phyloP scores from a whole-genome alignment of 2,329 filamentous ascomycete genomes.

The Nannizzia gypsea region DNA sequence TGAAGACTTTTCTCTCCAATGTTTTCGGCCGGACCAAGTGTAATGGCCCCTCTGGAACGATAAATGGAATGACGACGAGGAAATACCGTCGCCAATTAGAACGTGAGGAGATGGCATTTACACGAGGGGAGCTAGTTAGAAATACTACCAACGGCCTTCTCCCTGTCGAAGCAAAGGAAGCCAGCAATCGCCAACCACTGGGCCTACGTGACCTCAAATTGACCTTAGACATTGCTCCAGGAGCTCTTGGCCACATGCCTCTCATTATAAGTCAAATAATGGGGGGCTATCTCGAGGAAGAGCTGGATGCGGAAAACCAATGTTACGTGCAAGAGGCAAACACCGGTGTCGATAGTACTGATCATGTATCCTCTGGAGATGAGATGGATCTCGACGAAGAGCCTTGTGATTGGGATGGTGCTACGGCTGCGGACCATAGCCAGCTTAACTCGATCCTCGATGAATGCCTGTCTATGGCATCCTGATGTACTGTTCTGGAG shows the following conservation, averaged over 20 bases:
- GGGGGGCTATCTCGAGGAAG: conserved; percentile 61
- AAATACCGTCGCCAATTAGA: conserved; percentile 64
- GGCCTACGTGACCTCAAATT: conserved; percentile 68
- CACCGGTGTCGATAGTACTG: conserved; percentile 17
- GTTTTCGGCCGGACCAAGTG: conserved; percentile 44
- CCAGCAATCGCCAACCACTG: conserved; percentile 57
- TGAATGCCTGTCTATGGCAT: conserved; percentile 32
- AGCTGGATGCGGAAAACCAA: conserved; percentile 46
- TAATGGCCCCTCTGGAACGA: conserved; percentile 52
- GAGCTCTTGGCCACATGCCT: conserved; percentile 65
- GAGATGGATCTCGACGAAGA: conserved; percentile 33
- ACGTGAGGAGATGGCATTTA: conserved; percentile 60
- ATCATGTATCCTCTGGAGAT: conserved; percentile 19
- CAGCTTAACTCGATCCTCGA: conserved; percentile 31
- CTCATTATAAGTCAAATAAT: conserved; percentile 59
- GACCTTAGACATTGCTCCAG: conserved; percentile 62
- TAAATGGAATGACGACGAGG: conserved; percentile 64
- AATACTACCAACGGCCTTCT: conserved; percentile 62
- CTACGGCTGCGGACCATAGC: conserved; percentile 24
- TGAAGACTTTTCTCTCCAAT: conserved; percentile 48
- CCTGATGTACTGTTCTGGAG: conserved; percentile 16
- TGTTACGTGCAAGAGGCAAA: conserved; percentile 17
- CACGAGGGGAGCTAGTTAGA: conserved; percentile 60
- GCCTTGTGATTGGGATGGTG: conserved; percentile 30
- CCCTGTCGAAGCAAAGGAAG: conserved; percentile 68